A percentile compares a stretch with the other conserved stretches of the same genome.
Conservation (phyloP, 371 early-diverging fungal species). For the Chytridium lagenaria region DNA sequence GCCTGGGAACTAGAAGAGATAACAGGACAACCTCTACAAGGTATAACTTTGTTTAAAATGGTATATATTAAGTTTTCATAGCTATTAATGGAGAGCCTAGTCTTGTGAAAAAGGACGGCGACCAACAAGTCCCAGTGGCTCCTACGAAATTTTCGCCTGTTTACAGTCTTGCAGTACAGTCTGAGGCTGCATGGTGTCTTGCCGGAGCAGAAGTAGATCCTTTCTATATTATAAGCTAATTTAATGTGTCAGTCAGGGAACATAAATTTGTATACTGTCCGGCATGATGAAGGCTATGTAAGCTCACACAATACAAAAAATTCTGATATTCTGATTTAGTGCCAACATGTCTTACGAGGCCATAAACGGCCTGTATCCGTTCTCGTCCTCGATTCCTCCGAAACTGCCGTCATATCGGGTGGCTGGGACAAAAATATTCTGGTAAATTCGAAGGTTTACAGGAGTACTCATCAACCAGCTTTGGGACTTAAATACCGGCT, state of each 20-base stretch:
- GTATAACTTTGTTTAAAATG: not conserved
- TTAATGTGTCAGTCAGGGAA: slow-evolving; percentile 66
- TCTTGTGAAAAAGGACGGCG: not conserved
- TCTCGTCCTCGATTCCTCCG: slow-evolving; percentile 75
- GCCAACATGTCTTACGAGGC: slow-evolving; percentile 68
- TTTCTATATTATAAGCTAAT: not conserved
- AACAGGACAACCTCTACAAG: not conserved
- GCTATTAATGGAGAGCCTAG: not conserved
- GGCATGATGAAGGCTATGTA: slow-evolving; percentile 92
- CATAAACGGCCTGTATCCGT: slow-evolving; percentile 88
- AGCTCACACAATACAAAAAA: slow-evolving; percentile 22
- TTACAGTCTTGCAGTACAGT: slow-evolving; percentile 88
- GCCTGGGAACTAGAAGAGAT: slow-evolving; percentile 92
- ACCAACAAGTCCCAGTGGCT: not conserved
- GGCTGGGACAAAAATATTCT: slow-evolving; percentile 88
- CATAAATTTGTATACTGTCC: slow-evolving; percentile 84
- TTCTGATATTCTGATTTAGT: slow-evolving; percentile 22
- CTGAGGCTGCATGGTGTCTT: slow-evolving; percentile 85
- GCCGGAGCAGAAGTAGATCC: slow-evolving; percentile 72
- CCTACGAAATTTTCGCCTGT: slow-evolving; percentile 52
- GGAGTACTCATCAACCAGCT: slow-evolving; percentile 55
- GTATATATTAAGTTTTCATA: not conserved
- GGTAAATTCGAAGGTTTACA: slow-evolving; percentile 53
- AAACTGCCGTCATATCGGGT: slow-evolving; percentile 82
- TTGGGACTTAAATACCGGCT: slow-evolving; percentile 92